Percentiles rank a stretch among this genome's conserved stretches.
phyloP scores from a whole-genome alignment of 306 rosid genomes.

The Delonix regia region DNA sequence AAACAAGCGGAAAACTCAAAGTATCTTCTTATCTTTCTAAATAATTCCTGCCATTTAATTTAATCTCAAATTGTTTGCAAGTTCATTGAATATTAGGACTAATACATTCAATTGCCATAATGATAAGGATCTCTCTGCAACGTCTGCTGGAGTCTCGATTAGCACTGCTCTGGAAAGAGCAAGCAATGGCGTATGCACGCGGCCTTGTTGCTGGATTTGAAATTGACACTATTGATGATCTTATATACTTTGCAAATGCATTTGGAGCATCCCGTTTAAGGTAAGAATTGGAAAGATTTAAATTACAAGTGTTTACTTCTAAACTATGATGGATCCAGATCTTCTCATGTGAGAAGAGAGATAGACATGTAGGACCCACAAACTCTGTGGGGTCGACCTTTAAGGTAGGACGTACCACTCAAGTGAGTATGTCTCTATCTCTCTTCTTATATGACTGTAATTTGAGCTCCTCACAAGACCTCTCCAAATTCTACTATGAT shows the following conservation, averaged over 20 bases:
- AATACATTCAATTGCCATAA: slow-evolving; percentile 31
- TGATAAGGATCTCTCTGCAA: slow-evolving; percentile 56
- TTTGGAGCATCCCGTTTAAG: slow-evolving; percentile 75
- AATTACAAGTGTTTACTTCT: slow-evolving; percentile 18
- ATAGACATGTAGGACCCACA: too few relatives aligned
- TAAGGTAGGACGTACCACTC: background rate
- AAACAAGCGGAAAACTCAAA: slow-evolving; percentile 61
- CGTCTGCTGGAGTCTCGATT: slow-evolving; percentile 57
- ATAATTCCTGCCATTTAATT: slow-evolving; percentile 32
- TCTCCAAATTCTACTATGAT: background rate
- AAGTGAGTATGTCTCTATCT: background rate
- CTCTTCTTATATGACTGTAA: background rate
- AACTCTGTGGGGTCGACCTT: background rate
- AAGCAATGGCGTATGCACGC: slow-evolving; percentile 78
- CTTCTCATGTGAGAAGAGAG: too few relatives aligned
- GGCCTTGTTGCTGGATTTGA: slow-evolving; percentile 72
- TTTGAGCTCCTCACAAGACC: background rate
- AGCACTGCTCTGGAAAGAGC: slow-evolving; percentile 62
- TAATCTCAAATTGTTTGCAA: slow-evolving; percentile 14
- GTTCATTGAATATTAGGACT: slow-evolving; percentile 27
- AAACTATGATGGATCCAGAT: background rate
- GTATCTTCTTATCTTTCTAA: slow-evolving; percentile 44
- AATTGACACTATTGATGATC: slow-evolving; percentile 54
- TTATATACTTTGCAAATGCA: slow-evolving; percentile 61
- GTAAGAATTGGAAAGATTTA: slow-evolving; percentile 41